Conservation (phyloP, 306 rosid species). For the barrel medic (Medicago truncatula) region MtrunA17r5.0-ANR NC_053046.1:36774501-36775000, state of each 20-base stretch:
- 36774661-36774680: constrained; percentile 52
- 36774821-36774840: constrained; percentile 52
- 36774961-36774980: constrained; percentile 32
- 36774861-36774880: background rate
- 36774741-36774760: constrained; percentile 79
- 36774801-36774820: constrained; percentile 94
- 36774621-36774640: constrained; percentile 79
- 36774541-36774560: constrained; percentile 37
- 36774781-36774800: constrained; percentile 60
- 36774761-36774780: constrained; percentile 81
- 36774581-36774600: constrained; percentile 45
- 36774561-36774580: constrained; percentile 52
- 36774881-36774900: background rate
- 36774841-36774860: background rate
- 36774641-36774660: constrained; percentile 50
- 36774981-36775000: constrained; percentile 53
- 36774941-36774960: constrained; percentile 49
- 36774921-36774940: background rate
- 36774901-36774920: background rate
- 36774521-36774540: constrained; percentile 71
- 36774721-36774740: constrained; percentile 89
- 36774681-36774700: constrained; percentile 76
- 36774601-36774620: constrained; percentile 68
- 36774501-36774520: too few relatives aligned
- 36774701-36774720: constrained; percentile 81